Conservation (phyloP, 169 alveolate species). For the Eimeria mitis region DNA sequence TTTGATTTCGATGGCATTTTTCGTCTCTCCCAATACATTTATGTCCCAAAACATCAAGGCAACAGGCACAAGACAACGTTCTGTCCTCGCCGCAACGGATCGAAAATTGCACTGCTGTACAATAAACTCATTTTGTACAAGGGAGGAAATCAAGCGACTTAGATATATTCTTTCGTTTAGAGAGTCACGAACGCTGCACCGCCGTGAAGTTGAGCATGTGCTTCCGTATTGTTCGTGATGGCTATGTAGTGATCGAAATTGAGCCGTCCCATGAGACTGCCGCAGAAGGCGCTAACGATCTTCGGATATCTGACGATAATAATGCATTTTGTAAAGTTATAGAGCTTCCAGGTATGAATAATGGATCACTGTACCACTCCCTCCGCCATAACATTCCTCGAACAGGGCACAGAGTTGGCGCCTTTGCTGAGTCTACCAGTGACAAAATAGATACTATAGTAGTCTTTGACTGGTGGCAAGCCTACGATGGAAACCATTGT, state of each 20-base stretch:
- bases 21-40: no score
- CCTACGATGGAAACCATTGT: background rate
- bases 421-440: background rate
- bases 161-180: background rate
- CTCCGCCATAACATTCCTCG: background rate
- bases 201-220: background rate
- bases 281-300: background rate
- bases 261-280: background rate
- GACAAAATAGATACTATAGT: background rate
- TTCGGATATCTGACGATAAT: background rate
- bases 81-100: background rate
- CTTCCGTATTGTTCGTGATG: background rate
- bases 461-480: background rate
- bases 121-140: background rate
- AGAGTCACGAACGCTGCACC: background rate
- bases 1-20: no score
- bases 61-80: background rate
- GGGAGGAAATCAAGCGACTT: background rate
- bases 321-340: background rate
- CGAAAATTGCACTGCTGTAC: background rate
- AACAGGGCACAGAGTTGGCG: background rate
- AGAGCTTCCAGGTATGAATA: background rate
- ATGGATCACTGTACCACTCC: background rate
- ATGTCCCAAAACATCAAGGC: background rate
- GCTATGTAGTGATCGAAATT: background rate